These are phyloP conservation scores for Mercurialis annua DNA, from an alignment of 345 rosid genomes.

Conservation along the genomic window DNA sequence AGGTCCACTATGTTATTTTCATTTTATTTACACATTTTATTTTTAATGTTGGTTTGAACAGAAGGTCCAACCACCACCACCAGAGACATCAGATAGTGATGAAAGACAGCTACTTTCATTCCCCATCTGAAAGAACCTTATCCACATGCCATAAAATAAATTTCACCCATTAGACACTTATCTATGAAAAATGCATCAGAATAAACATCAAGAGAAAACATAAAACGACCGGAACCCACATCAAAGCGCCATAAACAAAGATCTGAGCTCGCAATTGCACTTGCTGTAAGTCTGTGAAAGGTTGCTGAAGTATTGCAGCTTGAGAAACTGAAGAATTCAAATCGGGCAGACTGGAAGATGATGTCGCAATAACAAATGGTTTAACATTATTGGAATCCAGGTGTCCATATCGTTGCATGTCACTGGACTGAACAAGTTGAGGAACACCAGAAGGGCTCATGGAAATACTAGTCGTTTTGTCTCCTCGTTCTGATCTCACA, in stretches of 20 bases:
- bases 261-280: slow-evolving; percentile 98
- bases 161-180: neutral
- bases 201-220: neutral
- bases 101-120: no score
- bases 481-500: slow-evolving; percentile 47
- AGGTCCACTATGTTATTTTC: neutral
- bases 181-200: neutral
- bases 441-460: slow-evolving; percentile 40
- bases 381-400: slow-evolving; percentile 40
- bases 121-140: neutral
- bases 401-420: slow-evolving; percentile 52
- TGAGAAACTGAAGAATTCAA: slow-evolving; percentile 56
- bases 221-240: slow-evolving; percentile 47
- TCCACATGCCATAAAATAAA: neutral
- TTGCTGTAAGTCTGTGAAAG: slow-evolving; percentile 96
- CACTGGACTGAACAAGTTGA: slow-evolving; percentile 55
- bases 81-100: slow-evolving; percentile 6
- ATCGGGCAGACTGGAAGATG: slow-evolving; percentile 61
- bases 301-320: slow-evolving; percentile 62
- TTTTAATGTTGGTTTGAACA: neutral
- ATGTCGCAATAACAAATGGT: slow-evolving; percentile 45
- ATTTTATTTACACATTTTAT: neutral
- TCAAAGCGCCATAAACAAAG: slow-evolving; percentile 93
- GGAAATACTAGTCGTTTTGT: slow-evolving; percentile 38
- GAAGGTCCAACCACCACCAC: neutral